Base-by-base conservation (phyloP, 345 rosid genomes). In the Acer campestre region DNA sequence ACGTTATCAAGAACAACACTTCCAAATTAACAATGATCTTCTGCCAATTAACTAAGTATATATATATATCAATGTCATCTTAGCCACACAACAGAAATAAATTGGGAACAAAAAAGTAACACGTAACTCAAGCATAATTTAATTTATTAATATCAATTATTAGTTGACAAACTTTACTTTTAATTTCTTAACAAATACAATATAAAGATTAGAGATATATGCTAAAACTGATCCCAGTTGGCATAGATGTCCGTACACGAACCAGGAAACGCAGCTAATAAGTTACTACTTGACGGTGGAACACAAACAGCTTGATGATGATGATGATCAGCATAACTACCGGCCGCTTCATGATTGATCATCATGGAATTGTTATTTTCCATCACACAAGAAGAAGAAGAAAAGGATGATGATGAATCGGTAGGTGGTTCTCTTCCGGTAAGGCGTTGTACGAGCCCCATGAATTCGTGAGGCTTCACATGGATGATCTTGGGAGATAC, bases 401-500 rank as follows among this genome's bases (percentile, higher is more conserved):
- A 25, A 25, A 25, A n/a, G n/a, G 35, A 2, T 16, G 18, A 12
- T 12, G 17, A 49, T 2, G 55, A 49, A 11, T 49, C 6, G 13
- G 55, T 49, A 49, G 55, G 1, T 7, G 70, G 67, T 70, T 78
- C 78, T 53, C 86, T 85, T 9, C 92, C 90, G 0, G 90, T 89
- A 7, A 88, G 89, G 17, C 83, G 83, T 63, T 88, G 91, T 29
- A 86, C 91, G 0, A 80, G 74, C 31, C 80, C 81, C 88, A 49
- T 89, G 78, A 89, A 89, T 25, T 89, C 86, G 35, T 80, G 86
- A 1, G 88, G 85, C 17, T 71, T 66, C 2, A 79, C 87, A 42
- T 84, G 87, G 27, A 86, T 82, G 62, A 86, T 67, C 81, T 86
- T 85, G 0, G 92, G 91, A 58, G 88, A 83, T n/a, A 64, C 82